Evolutionary conservation across 2,329 filamentous ascomycete species (phyloP).

Genomic region (Exserohilum turcica): DNA sequence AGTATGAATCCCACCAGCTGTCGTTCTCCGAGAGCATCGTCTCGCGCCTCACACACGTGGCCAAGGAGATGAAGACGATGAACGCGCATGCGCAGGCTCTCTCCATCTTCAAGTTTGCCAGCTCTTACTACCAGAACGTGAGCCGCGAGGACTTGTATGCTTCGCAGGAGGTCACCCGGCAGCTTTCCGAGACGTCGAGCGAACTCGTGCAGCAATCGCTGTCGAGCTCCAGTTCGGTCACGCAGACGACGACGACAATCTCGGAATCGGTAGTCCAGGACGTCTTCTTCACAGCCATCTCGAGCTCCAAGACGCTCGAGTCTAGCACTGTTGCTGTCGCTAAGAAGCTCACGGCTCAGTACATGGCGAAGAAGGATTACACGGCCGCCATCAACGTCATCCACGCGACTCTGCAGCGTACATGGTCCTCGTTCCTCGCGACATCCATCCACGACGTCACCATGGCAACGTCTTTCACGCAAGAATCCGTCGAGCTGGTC

Average conservation of each 20-base stretch:
- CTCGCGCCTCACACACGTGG: conserved; percentile 47
- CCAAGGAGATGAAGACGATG: conserved; percentile 54
- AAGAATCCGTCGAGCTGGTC: conserved; percentile 55
- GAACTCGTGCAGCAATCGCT: conserved; percentile 50
- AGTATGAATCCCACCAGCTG: conserved; percentile 54
- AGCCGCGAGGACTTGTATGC: conserved; percentile 45
- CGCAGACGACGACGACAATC: conserved; percentile 43
- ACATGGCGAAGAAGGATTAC: conserved; percentile 55
- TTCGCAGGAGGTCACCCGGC: conserved; percentile 51
- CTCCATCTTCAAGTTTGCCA: conserved; percentile 53
- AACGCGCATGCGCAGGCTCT: conserved; percentile 54
- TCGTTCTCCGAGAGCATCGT: conserved; percentile 48
- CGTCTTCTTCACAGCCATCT: conserved; percentile 51
- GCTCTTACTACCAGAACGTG: conserved; percentile 41
- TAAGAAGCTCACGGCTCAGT: conserved; percentile 49
- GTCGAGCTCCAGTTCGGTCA: conserved; percentile 37
- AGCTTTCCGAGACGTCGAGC: conserved; percentile 50
- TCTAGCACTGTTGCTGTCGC: conserved; percentile 50
- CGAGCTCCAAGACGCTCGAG: conserved; percentile 48
- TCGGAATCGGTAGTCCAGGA: conserved; percentile 53
- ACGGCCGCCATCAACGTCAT: conserved; percentile 55
- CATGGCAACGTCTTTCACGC: conserved; percentile 50
- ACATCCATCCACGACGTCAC: conserved; percentile 52
- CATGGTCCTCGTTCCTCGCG: conserved; percentile 56
- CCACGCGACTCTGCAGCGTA: conserved; percentile 51